These are phyloP conservation scores for Apiospora malaysiana DNA, from an alignment of 2,329 filamentous ascomycete genomes.

Conservation along the genomic window DNA sequence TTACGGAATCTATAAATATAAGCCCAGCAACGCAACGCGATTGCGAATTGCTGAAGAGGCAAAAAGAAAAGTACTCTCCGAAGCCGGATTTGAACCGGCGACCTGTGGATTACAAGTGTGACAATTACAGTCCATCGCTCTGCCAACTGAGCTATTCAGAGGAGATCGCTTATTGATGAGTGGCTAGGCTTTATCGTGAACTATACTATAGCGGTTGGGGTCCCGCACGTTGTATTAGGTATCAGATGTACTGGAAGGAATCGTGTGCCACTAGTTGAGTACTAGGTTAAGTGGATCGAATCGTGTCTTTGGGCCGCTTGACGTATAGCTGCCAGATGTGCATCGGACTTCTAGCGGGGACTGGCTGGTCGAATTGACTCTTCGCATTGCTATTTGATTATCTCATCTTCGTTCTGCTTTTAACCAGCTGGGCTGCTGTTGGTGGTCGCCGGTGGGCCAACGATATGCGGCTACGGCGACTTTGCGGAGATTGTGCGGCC, in stretches of 20 bases:
- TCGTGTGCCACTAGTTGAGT: too few species aligned
- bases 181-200: background rate
- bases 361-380: background rate
- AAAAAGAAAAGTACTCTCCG: background rate
- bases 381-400: background rate
- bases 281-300: background rate
- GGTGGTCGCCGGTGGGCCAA: background rate
- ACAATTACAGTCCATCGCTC: slow-evolving; percentile 16
- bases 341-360: background rate
- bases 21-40: background rate
- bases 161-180: background rate
- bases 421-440: slow-evolving; percentile 8
- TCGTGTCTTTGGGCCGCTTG: background rate
- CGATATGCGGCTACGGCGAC: background rate
- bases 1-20: background rate
- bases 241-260: too few species aligned
- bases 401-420: background rate
- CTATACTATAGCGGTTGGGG: background rate
- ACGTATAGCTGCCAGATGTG: background rate
- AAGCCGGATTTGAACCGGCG: slow-evolving; percentile 18
- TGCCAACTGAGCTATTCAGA: slow-evolving; percentile 18
- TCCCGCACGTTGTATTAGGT: background rate
- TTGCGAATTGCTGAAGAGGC: too few species aligned
- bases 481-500: slow-evolving; percentile 12
- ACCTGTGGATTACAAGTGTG: slow-evolving; percentile 14